Base-by-base conservation (phyloP, 352 stramenopile genomes). In the Pythium coloratum region DNA sequence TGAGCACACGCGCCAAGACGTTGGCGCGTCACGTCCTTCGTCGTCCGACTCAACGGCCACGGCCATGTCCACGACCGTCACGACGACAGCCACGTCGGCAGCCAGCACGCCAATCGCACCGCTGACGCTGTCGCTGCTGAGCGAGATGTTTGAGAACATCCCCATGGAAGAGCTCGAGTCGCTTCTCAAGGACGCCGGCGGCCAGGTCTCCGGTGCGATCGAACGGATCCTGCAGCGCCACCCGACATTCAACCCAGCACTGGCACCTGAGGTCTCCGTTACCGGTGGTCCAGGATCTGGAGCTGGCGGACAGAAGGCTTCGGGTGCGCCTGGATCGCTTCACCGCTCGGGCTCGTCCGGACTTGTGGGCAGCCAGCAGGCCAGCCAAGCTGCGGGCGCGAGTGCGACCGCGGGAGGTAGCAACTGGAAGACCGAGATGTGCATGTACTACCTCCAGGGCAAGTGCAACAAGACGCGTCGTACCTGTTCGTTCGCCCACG, bases 381-480 rank as follows among this genome's bases (percentile, higher is more conserved):
- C 53, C 62, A 80, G 36, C 51, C 66, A 71, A 76, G 58, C 49
- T 59, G 49, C 28, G 71, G 64, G 63, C 32, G 69, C 32, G 2
- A 20, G 6, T 28, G 63, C 34, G n/a, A 36, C 32, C 50, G 33
- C 20, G 10, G 51, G 51, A 62, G 62, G 72, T 24, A 86, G 73
- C 70, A 95, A 95, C 69, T 94, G 87, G 87, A 95, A 95, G 72
- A 95, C 87, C 16, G 87, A 95, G 65, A 89, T 95, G 63, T 95
- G 87, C 66, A 88, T 95, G 81, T 95, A 95, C 69, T 95, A 94
- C 60, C 80, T 95, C 54, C 87, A 95, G 60, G 87, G 87, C 24
- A 95, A 95, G 67, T 95, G 87, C 77, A 95, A 95, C 74, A 95
- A 94, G 71, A 95, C 85, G 24, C 72, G 85, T 16, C 85, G 87